Evolutionary conservation across 2,329 filamentous ascomycete genomes (phyloP), one percentile per base, ranked within the genome.

Genomic region (Pseudopithomyces maydicus): DNA sequence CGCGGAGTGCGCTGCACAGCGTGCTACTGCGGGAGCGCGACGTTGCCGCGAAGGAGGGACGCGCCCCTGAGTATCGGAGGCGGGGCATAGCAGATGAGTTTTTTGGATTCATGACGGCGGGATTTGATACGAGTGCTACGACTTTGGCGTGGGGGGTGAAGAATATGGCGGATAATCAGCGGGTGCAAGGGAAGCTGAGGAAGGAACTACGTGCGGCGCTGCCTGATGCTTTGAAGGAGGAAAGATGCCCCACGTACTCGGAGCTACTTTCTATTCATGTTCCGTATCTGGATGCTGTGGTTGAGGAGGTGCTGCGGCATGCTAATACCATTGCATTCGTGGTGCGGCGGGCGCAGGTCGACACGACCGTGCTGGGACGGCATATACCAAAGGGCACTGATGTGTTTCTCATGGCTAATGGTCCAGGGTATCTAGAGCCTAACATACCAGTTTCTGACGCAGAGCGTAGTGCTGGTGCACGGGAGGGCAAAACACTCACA

Each of bases 361-460:
- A 81, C 59, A 78, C 79, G 0, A 58, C 70, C 12, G 52, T 82
- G 10, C 67, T 81, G 1, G 80, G 80, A 6, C 66, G 74, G 45
- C 57, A 35, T 23, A 74, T 80, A 12, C 78, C 77, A 2, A 76
- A 75, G 20, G 77, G 77, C 15, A 76, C 77, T 0, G 62, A 72
- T 45, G 66, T 77, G 10, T 69, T 72, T 22, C 52, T 75, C 44
- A 60, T 75, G 49, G 63, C 48, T 6, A 65, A 70, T 47, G 67
- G 69, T 4, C 55, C 69, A 14, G 59, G 64, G 56, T 58, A 52
- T 41, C 42, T 20, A 2, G 14, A 23, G 14, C 57, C 60, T 8
- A 20, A 43, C n/a, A 22, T 58, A 5, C 17, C 19, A 6, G 17
- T 46, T 15, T 42, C 42, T 10, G 51, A 46, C 14, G n/a, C n/a